A percentile compares a stretch with the other conserved stretches of the same genome.
phyloP scores from a whole-genome alignment of 1,284 basidiomycete species.

The Wolfiporia cocos region DNA sequence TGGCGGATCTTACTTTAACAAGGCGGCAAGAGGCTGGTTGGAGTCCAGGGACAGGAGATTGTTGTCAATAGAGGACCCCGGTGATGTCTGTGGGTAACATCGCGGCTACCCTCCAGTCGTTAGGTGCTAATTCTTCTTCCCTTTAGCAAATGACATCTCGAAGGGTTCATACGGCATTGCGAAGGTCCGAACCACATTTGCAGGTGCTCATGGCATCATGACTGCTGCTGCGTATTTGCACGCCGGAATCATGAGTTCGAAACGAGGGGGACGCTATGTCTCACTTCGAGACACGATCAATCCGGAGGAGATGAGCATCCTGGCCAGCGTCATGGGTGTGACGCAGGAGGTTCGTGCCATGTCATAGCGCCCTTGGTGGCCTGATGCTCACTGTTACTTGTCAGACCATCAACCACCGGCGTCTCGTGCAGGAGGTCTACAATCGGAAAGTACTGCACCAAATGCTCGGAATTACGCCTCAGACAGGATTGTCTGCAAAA shows the following conservation, averaged over 20 bases:
- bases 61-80: constrained; percentile 93
- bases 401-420: constrained; percentile 68
- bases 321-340: constrained; percentile 77
- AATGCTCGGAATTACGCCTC: constrained; percentile 45
- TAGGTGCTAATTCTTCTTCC: constrained; percentile 4
- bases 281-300: constrained; percentile 40
- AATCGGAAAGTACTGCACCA: constrained; percentile 56
- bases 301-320: constrained; percentile 70
- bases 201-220: constrained; percentile 84
- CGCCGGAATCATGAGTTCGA: constrained; percentile 51
- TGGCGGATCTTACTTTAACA: constrained; percentile 83
- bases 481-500: constrained; percentile 11
- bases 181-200: constrained; percentile 78
- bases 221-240: constrained; percentile 59
- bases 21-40: constrained; percentile 75
- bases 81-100: constrained; percentile 68
- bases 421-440: constrained; percentile 66
- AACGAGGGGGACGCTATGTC: constrained; percentile 40
- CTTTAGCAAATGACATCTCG: constrained; percentile 87
- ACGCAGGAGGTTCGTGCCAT: constrained; percentile 64
- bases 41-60: constrained; percentile 55
- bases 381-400: constrained; percentile 4
- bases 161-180: constrained; percentile 82
- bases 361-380: constrained; percentile 2
- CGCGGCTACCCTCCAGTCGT: constrained; percentile 4